phyloP scores from a whole-genome alignment of 2,329 filamentous ascomycete genomes.

The Microsporum audouinii region DNA sequence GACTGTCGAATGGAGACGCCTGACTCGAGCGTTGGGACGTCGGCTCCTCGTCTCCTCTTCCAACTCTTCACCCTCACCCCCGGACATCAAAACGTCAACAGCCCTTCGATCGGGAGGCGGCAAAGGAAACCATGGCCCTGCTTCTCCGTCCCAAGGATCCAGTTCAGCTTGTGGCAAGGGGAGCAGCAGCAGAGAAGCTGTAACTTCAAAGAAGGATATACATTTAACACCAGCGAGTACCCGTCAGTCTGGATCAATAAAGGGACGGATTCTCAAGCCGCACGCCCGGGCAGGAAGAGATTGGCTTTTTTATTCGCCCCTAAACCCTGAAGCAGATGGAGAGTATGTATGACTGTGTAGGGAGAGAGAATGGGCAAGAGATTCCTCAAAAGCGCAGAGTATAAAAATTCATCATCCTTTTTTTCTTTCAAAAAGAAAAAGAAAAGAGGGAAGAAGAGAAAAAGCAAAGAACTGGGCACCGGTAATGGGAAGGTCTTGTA shows the following conservation, averaged over 20 bases:
- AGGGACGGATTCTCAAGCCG: conserved; percentile 4
- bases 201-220: background rate
- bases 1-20: background rate
- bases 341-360: too few species aligned
- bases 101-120: background rate
- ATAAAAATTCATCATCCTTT: background rate
- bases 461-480: background rate
- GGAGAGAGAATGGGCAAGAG: background rate
- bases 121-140: background rate
- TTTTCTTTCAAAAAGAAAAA: background rate
- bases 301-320: background rate
- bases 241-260: conserved; percentile 12
- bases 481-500: background rate
- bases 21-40: background rate
- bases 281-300: background rate
- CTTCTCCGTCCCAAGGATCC: background rate
- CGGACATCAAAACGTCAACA: background rate
- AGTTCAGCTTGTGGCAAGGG: conserved; percentile 1
- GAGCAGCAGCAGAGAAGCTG: background rate
- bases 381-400: background rate
- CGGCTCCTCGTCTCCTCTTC: too few species aligned
- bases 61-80: background rate
- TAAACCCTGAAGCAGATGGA: background rate
- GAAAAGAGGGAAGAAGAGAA: background rate
- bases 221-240: background rate